A percentile compares a stretch with the other conserved stretches of the same genome.
These are phyloP conservation scores for Pachysandra terminalis DNA, from an alignment of 164 flowering plant genomes.

Conservation along the genomic window DNA sequence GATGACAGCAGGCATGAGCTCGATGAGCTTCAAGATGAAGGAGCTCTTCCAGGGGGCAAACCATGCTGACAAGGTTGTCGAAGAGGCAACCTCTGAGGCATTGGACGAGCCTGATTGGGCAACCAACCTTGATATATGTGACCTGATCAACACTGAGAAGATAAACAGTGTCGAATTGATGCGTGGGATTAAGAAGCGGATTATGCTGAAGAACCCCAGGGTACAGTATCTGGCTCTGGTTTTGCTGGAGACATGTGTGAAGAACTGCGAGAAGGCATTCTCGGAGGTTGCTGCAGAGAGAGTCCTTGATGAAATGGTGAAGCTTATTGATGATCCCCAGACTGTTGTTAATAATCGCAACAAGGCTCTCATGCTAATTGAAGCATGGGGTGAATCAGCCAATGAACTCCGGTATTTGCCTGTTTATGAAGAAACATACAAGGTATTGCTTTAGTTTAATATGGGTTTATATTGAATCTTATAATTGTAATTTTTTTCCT, in stretches of 20 bases:
- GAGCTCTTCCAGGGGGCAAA: constrained; percentile 87
- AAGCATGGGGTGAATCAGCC: constrained; percentile 93
- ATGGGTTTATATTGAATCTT: too few relatives aligned
- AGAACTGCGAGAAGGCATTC: constrained; percentile 90
- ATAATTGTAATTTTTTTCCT: too few relatives aligned
- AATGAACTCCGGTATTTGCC: constrained; percentile 85
- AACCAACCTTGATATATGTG: constrained; percentile 80
- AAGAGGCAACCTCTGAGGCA: constrained; percentile 85
- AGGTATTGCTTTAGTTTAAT: constrained; percentile 40
- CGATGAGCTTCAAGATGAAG: constrained; percentile 92
- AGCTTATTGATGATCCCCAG: constrained; percentile 90
- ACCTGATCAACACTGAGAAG: constrained; percentile 75
- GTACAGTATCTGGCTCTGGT: constrained; percentile 72
- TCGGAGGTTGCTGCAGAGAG: constrained; percentile 94
- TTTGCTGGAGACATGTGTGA: constrained; percentile 69
- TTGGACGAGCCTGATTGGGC: constrained; percentile 96
- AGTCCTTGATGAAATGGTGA: constrained; percentile 97
- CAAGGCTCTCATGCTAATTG: constrained; percentile 80
- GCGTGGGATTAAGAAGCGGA: constrained; percentile 76
- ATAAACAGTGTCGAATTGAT: constrained; percentile 73
- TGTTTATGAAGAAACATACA: constrained; percentile 94
- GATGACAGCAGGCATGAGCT: constrained; percentile 76
- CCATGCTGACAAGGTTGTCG: constrained; percentile 75
- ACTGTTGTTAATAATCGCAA: constrained; percentile 86
- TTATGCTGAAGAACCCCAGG: constrained; percentile 67